These are phyloP conservation scores for Trichoderma brevicompactum DNA, from an alignment of 2,329 filamentous ascomycete species.

Conservation along the genomic window DNA sequence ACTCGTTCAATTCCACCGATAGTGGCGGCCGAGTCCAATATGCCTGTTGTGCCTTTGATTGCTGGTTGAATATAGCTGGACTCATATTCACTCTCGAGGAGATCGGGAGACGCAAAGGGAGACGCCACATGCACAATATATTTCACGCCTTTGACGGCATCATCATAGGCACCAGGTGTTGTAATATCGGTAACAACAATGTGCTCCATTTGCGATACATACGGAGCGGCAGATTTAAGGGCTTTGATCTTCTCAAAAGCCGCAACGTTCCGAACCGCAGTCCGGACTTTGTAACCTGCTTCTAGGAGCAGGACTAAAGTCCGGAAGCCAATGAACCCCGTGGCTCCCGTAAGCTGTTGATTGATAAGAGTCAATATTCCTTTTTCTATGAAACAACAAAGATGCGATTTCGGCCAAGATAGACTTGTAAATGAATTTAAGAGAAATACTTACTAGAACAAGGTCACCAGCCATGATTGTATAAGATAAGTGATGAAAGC, in stretches of 20 bases:
- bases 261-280: constrained; percentile 36
- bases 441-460: constrained; percentile 19
- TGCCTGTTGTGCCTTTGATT: constrained; percentile 43
- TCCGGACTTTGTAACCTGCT: constrained; percentile 38
- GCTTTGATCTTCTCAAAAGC: constrained; percentile 29
- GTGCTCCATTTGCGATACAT: constrained; percentile 32
- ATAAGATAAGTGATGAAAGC: neutral
- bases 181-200: constrained; percentile 46
- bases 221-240: constrained; percentile 9
- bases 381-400: neutral
- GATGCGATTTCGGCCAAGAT: neutral
- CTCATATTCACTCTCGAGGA: constrained; percentile 27
- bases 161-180: constrained; percentile 44
- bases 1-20: constrained; percentile 42
- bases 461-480: constrained; percentile 18
- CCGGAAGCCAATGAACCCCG: constrained; percentile 39
- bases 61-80: constrained; percentile 39
- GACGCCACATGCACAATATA: constrained; percentile 45
- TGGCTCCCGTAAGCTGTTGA: constrained; percentile 37
- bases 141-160: constrained; percentile 42
- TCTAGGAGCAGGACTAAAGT: constrained; percentile 35
- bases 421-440: neutral
- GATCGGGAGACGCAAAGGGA: constrained; percentile 28
- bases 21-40: constrained; percentile 45
- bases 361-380: neutral